phyloP scores from a whole-genome alignment of 2,329 filamentous ascomycete genomes.

The Mycosphaerella sp. region DNA sequence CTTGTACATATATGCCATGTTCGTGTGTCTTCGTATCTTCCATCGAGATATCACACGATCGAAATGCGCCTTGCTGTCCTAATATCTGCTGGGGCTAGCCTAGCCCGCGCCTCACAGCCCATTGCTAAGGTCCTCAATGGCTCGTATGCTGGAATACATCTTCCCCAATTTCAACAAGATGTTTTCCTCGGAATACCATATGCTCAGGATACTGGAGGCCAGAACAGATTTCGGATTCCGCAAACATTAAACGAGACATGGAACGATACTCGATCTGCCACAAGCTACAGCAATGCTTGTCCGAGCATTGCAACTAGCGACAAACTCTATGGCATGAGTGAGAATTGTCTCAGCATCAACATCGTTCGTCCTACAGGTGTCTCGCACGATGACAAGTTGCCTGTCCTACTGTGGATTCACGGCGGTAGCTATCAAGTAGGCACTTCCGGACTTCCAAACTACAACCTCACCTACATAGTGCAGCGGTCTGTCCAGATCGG shows the following conservation, averaged over 20 bases:
- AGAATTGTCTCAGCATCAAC: constrained; percentile 59
- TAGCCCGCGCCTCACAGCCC: constrained; percentile 1
- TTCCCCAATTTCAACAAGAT: constrained; percentile 40
- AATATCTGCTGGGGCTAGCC: neutral
- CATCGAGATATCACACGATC: neutral
- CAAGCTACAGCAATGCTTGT: constrained; percentile 20
- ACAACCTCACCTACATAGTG: constrained; percentile 59
- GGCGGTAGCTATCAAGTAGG: constrained; percentile 22
- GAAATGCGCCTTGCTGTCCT: neutral
- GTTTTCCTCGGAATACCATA: constrained; percentile 42
- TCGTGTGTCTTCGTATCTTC: neutral
- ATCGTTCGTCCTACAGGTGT: constrained; percentile 50
- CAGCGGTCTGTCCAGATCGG: constrained; percentile 38
- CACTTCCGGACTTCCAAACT: constrained; percentile 31
- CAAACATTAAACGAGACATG: constrained; percentile 19
- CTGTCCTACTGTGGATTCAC: constrained; percentile 57
- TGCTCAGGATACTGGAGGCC: constrained; percentile 33
- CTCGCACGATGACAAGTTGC: constrained; percentile 40
- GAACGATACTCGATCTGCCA: constrained; percentile 12
- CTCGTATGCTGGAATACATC: constrained; percentile 36
- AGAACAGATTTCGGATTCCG: constrained; percentile 32
- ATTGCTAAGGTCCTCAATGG: constrained; percentile 33
- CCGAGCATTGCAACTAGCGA: constrained; percentile 15
- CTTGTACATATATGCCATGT: neutral
- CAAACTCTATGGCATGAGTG: constrained; percentile 18